phyloP scores from a whole-genome alignment of 2,329 filamentous ascomycete species.

The Diaporthe vexans region DNA sequence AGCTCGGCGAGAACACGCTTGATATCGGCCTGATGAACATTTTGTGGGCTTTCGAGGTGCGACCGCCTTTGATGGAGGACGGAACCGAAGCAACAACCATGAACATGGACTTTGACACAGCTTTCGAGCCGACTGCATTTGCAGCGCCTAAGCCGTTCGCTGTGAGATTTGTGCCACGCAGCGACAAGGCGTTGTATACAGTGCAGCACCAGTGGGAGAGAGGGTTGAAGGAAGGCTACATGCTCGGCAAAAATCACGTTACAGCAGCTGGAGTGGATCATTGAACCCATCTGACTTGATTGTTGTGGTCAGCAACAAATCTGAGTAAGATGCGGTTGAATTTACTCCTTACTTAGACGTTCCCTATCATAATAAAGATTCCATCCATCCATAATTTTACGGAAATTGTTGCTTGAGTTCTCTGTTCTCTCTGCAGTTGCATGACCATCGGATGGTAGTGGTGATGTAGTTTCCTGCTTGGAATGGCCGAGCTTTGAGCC shows the following conservation, averaged over 20 bases:
- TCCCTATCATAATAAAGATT: background rate
- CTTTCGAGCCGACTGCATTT: conserved; percentile 26
- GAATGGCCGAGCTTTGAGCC: background rate
- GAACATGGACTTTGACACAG: conserved; percentile 20
- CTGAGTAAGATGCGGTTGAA: no score
- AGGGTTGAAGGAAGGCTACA: conserved; percentile 31
- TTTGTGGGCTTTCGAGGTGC: conserved; percentile 24
- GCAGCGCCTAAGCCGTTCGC: conserved; percentile 25
- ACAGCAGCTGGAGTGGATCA: conserved; percentile 11
- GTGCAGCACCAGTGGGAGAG: conserved; percentile 28
- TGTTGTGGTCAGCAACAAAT: background rate
- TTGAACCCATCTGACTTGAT: background rate
- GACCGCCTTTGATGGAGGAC: conserved; percentile 2
- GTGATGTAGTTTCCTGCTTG: no score
- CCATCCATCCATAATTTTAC: background rate
- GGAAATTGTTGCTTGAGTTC: background rate
- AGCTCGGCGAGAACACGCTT: conserved; percentile 62
- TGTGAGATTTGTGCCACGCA: conserved; percentile 26
- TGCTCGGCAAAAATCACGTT: conserved; percentile 25
- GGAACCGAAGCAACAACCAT: background rate
- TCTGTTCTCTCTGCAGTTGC: background rate
- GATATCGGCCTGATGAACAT: conserved; percentile 32
- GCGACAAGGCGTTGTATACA: conserved; percentile 12
- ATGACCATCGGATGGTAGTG: no score
- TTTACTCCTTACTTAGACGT: background rate